Evolutionary conservation across 371 early-diverging fungal genomes (phyloP).

Genomic region (Haplosporangium sp.): DNA sequence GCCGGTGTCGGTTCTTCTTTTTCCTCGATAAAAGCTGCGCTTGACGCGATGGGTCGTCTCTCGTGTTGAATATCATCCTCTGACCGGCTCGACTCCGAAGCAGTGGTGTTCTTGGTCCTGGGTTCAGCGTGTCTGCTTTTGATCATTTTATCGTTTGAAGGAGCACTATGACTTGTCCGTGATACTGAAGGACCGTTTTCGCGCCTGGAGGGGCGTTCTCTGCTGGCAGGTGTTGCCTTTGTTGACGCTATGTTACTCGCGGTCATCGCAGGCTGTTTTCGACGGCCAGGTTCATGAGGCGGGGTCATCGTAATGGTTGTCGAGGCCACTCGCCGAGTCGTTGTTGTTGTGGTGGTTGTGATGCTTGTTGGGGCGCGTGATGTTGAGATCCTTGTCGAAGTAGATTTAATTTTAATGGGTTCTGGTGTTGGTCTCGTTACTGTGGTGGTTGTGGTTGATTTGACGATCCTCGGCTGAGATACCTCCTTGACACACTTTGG

Average conservation of each 20-base stretch:
- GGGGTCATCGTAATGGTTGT: conserved; percentile 8
- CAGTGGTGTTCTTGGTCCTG: too few relatives aligned
- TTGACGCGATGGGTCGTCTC: too few relatives aligned
- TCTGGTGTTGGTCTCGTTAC: not conserved
- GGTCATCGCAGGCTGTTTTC: not conserved
- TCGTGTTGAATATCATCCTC: too few relatives aligned
- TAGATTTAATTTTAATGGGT: conserved; percentile 1
- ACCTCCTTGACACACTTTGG: too few relatives aligned
- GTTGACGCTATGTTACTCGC: not conserved
- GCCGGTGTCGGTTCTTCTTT: too few relatives aligned
- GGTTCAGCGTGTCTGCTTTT: too few relatives aligned
- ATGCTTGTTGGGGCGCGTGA: conserved; percentile 2
- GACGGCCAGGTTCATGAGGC: not conserved
- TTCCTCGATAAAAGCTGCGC: too few relatives aligned
- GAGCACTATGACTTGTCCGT: too few relatives aligned
- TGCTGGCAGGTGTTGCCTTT: not conserved
- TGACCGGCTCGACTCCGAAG: too few relatives aligned
- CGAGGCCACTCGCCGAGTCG: not conserved
- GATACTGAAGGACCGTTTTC: too few relatives aligned
- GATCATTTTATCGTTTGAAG: too few relatives aligned
- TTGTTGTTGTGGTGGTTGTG: conserved; percentile 9
- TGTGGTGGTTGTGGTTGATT: not conserved
- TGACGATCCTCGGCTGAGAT: not conserved
- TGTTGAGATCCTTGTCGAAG: not conserved
- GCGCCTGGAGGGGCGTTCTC: too few relatives aligned